Percentiles rank a stretch among this genome's conserved stretches.
Conservation (phyloP, 495 filamentous ascomycete genomes). For the Articulospora tetracladia region DNA sequence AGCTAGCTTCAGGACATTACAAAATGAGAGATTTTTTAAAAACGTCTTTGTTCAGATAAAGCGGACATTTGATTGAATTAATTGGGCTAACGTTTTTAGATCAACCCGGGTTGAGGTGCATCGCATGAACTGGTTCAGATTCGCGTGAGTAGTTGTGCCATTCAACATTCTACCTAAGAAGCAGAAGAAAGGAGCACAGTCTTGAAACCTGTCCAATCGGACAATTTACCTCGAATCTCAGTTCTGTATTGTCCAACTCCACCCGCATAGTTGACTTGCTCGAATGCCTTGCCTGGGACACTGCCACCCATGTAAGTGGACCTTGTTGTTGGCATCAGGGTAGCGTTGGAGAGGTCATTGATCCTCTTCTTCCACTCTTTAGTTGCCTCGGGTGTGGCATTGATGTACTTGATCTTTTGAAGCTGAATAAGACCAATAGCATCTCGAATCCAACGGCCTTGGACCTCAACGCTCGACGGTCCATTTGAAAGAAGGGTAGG, state of each 20-base stretch:
- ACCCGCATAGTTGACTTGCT: constrained; percentile 40
- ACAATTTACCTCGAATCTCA: constrained; percentile 34
- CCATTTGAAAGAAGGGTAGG: constrained; percentile 45
- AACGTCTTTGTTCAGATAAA: too few relatives aligned
- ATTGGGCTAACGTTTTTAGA: too few relatives aligned
- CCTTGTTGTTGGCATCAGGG: constrained; percentile 42
- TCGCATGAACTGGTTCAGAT: too few relatives aligned
- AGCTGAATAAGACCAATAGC: constrained; percentile 38
- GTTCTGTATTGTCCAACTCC: constrained; percentile 34
- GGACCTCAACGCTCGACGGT: constrained; percentile 45
- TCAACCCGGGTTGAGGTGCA: too few relatives aligned
- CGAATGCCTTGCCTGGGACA: constrained; percentile 45
- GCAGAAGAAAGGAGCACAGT: constrained; percentile 14
- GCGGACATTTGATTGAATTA: too few relatives aligned
- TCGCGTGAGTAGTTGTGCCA: too few relatives aligned
- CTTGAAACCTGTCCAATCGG: constrained; percentile 30
- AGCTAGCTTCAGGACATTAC: too few relatives aligned
- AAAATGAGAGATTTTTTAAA: too few relatives aligned
- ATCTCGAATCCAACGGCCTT: constrained; percentile 49
- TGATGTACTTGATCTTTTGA: constrained; percentile 41
- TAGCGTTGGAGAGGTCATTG: constrained; percentile 35
- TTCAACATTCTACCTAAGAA: background rate
- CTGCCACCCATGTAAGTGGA: constrained; percentile 50
- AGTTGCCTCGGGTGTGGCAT: constrained; percentile 40
- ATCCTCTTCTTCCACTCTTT: constrained; percentile 43